Conservation (phyloP, 805 yeast genomes). For the Metschnikowia chrysomelidarum region DNA sequence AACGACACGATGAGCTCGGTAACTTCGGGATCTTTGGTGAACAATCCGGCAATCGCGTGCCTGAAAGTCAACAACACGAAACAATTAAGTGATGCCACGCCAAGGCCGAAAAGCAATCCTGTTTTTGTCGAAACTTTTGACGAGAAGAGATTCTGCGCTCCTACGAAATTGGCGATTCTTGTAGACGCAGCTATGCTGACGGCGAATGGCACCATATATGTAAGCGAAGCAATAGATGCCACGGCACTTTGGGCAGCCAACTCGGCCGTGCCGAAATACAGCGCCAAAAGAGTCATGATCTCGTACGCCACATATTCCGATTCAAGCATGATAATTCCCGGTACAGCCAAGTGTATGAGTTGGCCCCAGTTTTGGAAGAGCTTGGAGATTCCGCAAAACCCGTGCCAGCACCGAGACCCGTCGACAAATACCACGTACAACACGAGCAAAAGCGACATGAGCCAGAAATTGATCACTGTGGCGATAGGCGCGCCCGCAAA, state of each 20-base stretch:
- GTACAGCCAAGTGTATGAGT: conserved; percentile 38
- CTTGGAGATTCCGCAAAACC: conserved; percentile 40
- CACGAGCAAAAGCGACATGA: conserved; percentile 36
- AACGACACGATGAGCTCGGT: conserved; percentile 48
- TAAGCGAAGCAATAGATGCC: conserved; percentile 43
- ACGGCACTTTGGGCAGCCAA: conserved; percentile 54
- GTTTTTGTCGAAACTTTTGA: conserved; percentile 36
- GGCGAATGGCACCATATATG: conserved; percentile 47
- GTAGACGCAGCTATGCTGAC: conserved; percentile 45
- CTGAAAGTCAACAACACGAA: conserved; percentile 46
- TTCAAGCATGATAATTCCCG: conserved; percentile 46
- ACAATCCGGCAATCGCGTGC: conserved; percentile 51
- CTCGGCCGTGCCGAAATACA: conserved; percentile 47
- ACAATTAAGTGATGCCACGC: conserved; percentile 39
- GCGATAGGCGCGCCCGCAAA: conserved; percentile 45
- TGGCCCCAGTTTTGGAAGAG: conserved; percentile 36
- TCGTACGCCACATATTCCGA: conserved; percentile 47
- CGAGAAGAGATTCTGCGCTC: conserved; percentile 39
- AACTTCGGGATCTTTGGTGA: conserved; percentile 63
- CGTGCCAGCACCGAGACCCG: conserved; percentile 72
- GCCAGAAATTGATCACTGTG: conserved; percentile 41
- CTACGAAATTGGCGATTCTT: conserved; percentile 44
- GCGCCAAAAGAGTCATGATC: conserved; percentile 45
- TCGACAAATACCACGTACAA: conserved; percentile 45
- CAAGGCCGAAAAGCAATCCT: conserved; percentile 31